Base-by-base conservation (phyloP, 768 basidiomycete genomes). In the Lactarius pseudohatsudake region DNA sequence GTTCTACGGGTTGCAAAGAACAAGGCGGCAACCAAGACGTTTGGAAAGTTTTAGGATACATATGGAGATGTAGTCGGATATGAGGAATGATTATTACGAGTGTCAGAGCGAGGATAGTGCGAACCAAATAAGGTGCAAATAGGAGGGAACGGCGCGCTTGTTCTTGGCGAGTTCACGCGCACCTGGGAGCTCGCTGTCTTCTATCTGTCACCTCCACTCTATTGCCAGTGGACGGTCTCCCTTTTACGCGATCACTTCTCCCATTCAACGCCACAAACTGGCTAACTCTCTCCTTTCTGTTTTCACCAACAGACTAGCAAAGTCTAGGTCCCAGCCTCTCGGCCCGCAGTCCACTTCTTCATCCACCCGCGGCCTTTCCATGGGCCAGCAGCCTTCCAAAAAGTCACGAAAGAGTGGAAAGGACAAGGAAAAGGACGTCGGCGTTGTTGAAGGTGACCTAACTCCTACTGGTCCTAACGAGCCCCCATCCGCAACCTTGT, bases 1-100 rank as follows among this genome's bases (percentile, higher is more conserved):
- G 97, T 99, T 66, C 80, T 98, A 77, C 91, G 96, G 74, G 96
- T 99, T 78, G 78, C 87, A 71, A 94, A 91, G 88, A 95, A 81
- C 87, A 96, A 95, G 86, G 94, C 93, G 13, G 77, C 93, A 40
- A 79, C 86, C 66, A 97, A 96, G 85, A 82, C 91, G 60, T 98
- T 98, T 82, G 86, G 87, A 81, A 98, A 98, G 87, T 98, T 98
- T 84, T 94, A 79, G 80, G 71, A 11, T 53, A 18, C 16, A 65
- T 64, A 61, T 45, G 59, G 50, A 26, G 69, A 22, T 59, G 64
- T 53, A 53, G 50, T 69, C 58, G 57, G 58, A 62, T 76, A 76
- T 75, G 72, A 43, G 8, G 45, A 65, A 65, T 75, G 71, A 63
- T 70, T 72, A 70, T 38, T 59, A 41, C 61, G 65, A 11, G 57